Evolutionary conservation across 257 asterid genomes (phyloP).

Genomic region (Asclepias syriaca): DNA sequence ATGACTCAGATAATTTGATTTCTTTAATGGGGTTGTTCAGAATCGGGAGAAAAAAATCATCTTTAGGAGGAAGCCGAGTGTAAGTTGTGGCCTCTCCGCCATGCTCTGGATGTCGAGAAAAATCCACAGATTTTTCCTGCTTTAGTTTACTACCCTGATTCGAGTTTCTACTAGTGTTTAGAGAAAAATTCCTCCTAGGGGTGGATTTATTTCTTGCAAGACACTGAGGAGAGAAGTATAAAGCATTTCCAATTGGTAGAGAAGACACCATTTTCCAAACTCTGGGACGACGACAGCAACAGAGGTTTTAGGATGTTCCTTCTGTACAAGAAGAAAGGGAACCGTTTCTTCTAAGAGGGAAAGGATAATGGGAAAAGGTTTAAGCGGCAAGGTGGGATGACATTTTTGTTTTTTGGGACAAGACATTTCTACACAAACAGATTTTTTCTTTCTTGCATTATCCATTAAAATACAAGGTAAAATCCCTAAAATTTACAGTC

Average conservation of each 20-base stretch:
- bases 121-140: constrained; percentile 10
- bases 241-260: constrained; percentile 5
- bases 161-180: constrained; percentile 9
- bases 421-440: neutral
- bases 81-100: constrained; percentile 81
- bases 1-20: constrained; percentile 19
- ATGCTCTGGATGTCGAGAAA: constrained; percentile 6
- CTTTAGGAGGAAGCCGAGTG: constrained; percentile 79
- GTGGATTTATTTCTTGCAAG: constrained; percentile 22
- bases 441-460: neutral
- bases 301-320: neutral
- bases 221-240: constrained; percentile 17
- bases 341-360: neutral
- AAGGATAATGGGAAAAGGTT: neutral
- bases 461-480: neutral
- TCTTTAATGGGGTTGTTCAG: constrained; percentile 7
- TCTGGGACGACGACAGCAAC: neutral
- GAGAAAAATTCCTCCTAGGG: constrained; percentile 13
- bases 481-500: neutral
- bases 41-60: constrained; percentile 41
- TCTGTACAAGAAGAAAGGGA: neutral
- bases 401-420: neutral
- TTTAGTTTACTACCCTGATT: constrained; percentile 10
- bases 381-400: constrained; percentile 1
- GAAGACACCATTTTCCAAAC: constrained; percentile 16